Percentiles rank a stretch among this genome's conserved stretches.
These are phyloP conservation scores for Hirsutella rhossiliensis DNA, from an alignment of 2,329 filamentous ascomycete genomes.

Conservation along the genomic window DNA sequence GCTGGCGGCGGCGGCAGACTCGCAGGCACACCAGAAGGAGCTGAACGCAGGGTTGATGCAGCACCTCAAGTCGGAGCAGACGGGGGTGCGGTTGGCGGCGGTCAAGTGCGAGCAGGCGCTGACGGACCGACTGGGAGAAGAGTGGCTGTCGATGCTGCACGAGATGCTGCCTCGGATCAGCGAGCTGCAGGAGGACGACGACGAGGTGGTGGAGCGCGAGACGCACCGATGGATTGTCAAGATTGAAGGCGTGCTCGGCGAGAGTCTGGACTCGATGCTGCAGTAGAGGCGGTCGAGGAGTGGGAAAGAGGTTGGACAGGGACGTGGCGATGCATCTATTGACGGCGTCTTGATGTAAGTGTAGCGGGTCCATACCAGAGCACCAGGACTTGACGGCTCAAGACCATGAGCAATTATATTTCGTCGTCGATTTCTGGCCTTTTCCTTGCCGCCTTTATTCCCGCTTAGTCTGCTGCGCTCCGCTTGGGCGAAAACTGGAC, in stretches of 20 bases:
- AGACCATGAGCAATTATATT: no score
- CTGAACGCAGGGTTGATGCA: slow-evolving; percentile 70
- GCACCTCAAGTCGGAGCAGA: slow-evolving; percentile 61
- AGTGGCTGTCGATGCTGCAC: slow-evolving; percentile 82
- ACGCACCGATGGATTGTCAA: slow-evolving; percentile 80
- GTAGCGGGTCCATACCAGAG: no score
- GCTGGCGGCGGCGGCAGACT: slow-evolving; percentile 69
- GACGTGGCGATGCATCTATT: no score
- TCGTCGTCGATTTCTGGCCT: no score
- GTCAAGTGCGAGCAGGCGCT: slow-evolving; percentile 72
- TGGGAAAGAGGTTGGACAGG: not conserved
- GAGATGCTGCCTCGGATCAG: slow-evolving; percentile 97
- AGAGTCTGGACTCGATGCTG: slow-evolving; percentile 86
- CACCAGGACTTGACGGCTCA: no score
- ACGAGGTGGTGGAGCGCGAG: slow-evolving; percentile 84
- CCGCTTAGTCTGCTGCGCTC: no score
- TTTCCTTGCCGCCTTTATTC: no score
- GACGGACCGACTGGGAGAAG: slow-evolving; percentile 73
- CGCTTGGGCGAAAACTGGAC: no score
- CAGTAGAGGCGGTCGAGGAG: slow-evolving; percentile 40
- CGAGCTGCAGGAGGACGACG: slow-evolving; percentile 91
- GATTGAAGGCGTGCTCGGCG: slow-evolving; percentile 81
- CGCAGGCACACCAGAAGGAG: slow-evolving; percentile 80
- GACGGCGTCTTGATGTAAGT: no score
- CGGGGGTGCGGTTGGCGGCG: slow-evolving; percentile 65